phyloP scores from a whole-genome alignment of 2,329 filamentous ascomycete genomes.

The Curvularia verruculosa region DNA sequence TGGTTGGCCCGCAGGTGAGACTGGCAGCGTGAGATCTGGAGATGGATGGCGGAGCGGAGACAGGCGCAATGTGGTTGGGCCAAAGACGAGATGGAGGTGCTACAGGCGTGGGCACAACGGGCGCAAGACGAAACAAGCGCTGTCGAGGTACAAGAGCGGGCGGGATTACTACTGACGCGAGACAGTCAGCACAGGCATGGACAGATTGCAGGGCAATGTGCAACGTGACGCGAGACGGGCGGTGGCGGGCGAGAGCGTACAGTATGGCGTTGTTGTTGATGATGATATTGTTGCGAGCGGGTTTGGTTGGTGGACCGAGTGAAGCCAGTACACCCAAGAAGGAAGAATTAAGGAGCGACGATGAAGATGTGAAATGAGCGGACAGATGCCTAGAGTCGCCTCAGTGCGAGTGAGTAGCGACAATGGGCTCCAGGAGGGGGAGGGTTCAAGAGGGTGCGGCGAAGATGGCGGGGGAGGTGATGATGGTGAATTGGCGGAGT shows the following conservation, averaged over 20 bases:
- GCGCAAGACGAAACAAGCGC: conserved; percentile 50
- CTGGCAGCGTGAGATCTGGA: conserved; percentile 30
- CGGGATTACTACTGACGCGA: conserved; percentile 39
- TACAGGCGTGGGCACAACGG: conserved; percentile 41
- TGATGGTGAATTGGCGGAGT: conserved; percentile 31
- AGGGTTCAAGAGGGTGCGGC: conserved; percentile 21
- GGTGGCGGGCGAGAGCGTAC: conserved; percentile 27
- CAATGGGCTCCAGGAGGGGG: conserved; percentile 39
- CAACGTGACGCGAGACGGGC: conserved; percentile 13
- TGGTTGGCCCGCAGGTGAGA: conserved; percentile 30
- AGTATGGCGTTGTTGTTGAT: conserved; percentile 24
- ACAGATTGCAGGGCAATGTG: conserved; percentile 25
- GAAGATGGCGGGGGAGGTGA: conserved; percentile 26
- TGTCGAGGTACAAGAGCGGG: conserved; percentile 42
- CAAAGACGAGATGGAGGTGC: conserved; percentile 27
- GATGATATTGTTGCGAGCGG: conserved; percentile 17
- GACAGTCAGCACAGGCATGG: conserved; percentile 41
- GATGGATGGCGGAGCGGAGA: conserved; percentile 23
- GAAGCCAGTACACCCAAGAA: conserved; percentile 46
- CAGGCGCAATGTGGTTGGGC: conserved; percentile 11
- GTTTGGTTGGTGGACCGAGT: conserved; percentile 31
- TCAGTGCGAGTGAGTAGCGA: conserved; percentile 38
- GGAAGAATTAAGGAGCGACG: conserved; percentile 45
- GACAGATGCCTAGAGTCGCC: conserved; percentile 46
- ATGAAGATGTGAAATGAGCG: conserved; percentile 40